Evolutionary conservation across 2,329 filamentous ascomycete species (phyloP), one percentile per base, ranked within the genome.

Genomic region (Scleromitrula shiraiana): DNA sequence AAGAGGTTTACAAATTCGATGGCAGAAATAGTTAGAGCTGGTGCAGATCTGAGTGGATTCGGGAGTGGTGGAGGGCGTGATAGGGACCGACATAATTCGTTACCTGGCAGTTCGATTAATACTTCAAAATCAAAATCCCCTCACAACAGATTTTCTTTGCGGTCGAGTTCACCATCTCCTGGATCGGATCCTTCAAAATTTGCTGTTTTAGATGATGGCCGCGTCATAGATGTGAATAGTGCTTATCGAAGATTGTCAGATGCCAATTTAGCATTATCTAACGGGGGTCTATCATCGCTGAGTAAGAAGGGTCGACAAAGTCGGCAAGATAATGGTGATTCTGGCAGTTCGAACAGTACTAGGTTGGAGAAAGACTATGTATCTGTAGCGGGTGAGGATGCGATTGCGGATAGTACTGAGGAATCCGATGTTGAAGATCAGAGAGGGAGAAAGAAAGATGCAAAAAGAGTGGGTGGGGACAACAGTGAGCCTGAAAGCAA

Each of bases 231-330:
- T 60, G 77, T 85, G 65, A 78, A 75, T 50, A 83, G 72, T 53
- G 82, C 84, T 4, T 87, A 89, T 61, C 74, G 82, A 42, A 76
- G 79, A 50, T 68, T 89, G 15, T 88, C 85, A 1, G 83, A 90
- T 61, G 83, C 83, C 9, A 81, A 82, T 42, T 67, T 90, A 36
- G 72, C 78, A 3, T 74, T 74, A 24, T 80, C 82, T 5, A 74
- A 78, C 15, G 82, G 84, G 23, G 77, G 71, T 42, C 67, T 91
- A 26, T 74, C 82, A 6, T 63, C 50, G 71, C 71, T 51, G 15
- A 40, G 45, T 23, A 52, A 47, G 35, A 61, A 57, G 42, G 52
- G 40, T 41, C 47, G 53, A 46, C 47, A 55, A 47, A 53, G 54
- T 46, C 42, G 61, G 45, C 41, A 55, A 20, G 50, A 58, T 40